A percentile compares a stretch with the other conserved stretches of the same genome.
Evolutionary conservation across 805 yeast genomes (phyloP).

Genomic region (Candida qinlingensis): DNA sequence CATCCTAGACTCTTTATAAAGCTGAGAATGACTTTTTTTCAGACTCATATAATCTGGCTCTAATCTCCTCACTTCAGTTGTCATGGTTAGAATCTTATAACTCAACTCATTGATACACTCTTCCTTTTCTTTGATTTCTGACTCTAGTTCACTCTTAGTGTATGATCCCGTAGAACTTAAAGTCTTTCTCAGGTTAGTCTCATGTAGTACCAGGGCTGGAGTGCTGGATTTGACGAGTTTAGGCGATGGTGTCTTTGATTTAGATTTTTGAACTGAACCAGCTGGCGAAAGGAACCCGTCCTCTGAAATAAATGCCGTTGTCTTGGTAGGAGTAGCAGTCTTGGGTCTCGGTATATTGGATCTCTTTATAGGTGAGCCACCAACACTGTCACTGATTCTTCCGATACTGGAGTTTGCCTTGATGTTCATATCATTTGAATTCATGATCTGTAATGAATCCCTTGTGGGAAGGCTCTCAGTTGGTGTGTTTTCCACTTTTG

Average conservation of each 20-base stretch:
- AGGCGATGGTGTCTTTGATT: not conserved
- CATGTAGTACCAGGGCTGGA: no score
- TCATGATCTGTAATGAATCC: not conserved
- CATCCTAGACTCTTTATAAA: conserved; percentile 21
- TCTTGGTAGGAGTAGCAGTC: not conserved
- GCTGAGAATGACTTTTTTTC: conserved; percentile 17
- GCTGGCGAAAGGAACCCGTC: not conserved
- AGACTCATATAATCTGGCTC: conserved; percentile 33
- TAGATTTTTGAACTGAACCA: not conserved
- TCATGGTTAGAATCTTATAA: conserved; percentile 25
- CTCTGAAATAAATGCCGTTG: not conserved
- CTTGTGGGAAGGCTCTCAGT: not conserved
- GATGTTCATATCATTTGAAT: not conserved
- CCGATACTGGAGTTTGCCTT: not conserved
- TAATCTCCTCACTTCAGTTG: conserved; percentile 33
- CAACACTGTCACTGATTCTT: not conserved
- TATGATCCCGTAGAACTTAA: not conserved
- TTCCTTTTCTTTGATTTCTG: conserved; percentile 11
- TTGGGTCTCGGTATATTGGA: conserved; percentile 2
- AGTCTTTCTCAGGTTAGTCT: no score
- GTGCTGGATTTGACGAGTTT: not conserved
- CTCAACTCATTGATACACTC: conserved; percentile 17
- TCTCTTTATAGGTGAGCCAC: not conserved
- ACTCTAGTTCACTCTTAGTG: not conserved
- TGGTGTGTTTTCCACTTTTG: not conserved